Percentiles rank a stretch among this genome's conserved stretches.
These are phyloP conservation scores for Prunus mongolica DNA, from an alignment of 306 rosid species.

Conservation along the genomic window DNA sequence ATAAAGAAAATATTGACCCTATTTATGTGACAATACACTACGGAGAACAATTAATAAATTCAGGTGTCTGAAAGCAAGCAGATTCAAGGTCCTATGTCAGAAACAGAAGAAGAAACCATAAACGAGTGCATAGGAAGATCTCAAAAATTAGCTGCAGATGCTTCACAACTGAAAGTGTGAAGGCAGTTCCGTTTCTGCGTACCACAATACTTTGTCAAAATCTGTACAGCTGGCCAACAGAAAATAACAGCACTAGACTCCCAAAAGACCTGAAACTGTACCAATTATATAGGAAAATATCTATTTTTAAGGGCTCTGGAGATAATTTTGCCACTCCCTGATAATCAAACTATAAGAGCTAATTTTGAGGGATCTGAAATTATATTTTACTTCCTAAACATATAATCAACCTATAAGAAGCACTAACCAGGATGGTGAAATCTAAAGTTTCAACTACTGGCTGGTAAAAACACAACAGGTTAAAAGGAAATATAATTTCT, in stretches of 20 bases:
- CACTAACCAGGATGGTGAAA: too few relatives aligned
- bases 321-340: not conserved
- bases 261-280: not conserved
- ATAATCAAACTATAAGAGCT: too few relatives aligned
- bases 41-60: not conserved
- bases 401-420: too few relatives aligned
- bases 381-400: too few relatives aligned
- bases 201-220: not conserved
- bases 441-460: too few relatives aligned
- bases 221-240: not conserved
- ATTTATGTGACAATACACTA: not conserved
- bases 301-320: not conserved
- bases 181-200: not conserved
- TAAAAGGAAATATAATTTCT: too few relatives aligned
- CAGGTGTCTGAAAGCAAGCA: not conserved
- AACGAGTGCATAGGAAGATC: not conserved
- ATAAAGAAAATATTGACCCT: not conserved
- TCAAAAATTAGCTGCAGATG: not conserved
- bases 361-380: too few relatives aligned
- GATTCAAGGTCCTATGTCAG: slow-evolving; percentile 1
- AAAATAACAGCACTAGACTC: not conserved
- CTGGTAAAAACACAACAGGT: too few relatives aligned
- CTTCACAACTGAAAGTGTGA: not conserved
- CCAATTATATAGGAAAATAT: not conserved
- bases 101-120: not conserved